Evolutionary conservation across 2,329 filamentous ascomycete genomes (phyloP).

Genomic region (Neonectria ditissima): DNA sequence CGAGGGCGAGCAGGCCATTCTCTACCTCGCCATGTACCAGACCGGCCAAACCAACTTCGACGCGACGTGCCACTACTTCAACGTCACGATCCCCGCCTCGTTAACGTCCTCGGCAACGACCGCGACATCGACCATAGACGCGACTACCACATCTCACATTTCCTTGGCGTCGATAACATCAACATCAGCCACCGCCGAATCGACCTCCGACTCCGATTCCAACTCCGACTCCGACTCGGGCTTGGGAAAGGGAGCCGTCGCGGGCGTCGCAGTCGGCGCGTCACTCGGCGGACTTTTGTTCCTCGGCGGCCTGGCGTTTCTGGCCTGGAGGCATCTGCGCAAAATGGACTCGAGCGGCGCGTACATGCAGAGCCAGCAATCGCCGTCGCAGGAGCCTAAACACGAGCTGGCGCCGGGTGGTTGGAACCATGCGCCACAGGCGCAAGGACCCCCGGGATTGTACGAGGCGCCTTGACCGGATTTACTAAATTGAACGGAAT

Average conservation of each 20-base stretch:
- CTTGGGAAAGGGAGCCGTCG: slow-evolving; percentile 40
- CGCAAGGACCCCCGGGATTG: background rate
- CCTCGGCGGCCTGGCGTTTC: slow-evolving; percentile 36
- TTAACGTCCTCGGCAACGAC: slow-evolving; percentile 10
- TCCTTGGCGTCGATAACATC: background rate
- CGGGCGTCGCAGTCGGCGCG: slow-evolving; percentile 42
- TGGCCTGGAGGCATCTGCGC: slow-evolving; percentile 36
- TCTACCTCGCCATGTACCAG: slow-evolving; percentile 35
- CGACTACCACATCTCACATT: slow-evolving; percentile 4
- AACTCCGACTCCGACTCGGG: background rate
- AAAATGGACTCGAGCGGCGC: slow-evolving; percentile 27
- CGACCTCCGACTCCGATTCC: background rate
- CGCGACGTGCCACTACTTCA: slow-evolving; percentile 37
- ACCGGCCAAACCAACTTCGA: slow-evolving; percentile 26
- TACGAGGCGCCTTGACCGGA: background rate
- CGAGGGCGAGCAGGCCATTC: slow-evolving; percentile 30
- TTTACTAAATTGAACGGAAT: background rate
- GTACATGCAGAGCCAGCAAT: slow-evolving; percentile 5
- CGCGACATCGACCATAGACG: slow-evolving; percentile 1
- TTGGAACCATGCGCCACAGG: background rate
- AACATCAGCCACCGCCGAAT: background rate
- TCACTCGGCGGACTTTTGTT: slow-evolving; percentile 34
- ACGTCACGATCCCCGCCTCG: slow-evolving; percentile 31
- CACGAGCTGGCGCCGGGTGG: background rate
- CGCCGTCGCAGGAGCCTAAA: background rate